Conservation (phyloP, 1,139 yeast species). For the Debaryomyces coudertii region DNA sequence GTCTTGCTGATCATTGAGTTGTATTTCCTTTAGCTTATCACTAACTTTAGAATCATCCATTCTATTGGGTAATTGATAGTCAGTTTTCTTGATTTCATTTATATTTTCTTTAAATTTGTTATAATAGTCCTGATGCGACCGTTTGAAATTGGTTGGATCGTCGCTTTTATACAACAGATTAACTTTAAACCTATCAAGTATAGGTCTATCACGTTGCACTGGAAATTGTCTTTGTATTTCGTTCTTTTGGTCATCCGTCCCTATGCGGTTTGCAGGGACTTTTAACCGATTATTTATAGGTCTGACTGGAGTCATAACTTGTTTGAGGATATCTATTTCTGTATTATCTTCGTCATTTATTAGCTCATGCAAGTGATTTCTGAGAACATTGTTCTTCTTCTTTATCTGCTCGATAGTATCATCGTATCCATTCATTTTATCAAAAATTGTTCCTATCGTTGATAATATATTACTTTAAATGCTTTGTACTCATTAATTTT, state of each 20-base stretch:
- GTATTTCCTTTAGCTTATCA: constrained; percentile 4
- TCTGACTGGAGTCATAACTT: constrained; percentile 9
- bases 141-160: not conserved
- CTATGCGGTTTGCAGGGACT: not conserved
- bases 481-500: constrained; percentile 7
- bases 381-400: constrained; percentile 12
- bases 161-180: not conserved
- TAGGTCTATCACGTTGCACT: too few species aligned
- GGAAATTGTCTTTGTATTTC: not conserved
- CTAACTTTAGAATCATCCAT: not conserved
- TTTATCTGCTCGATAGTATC: constrained; percentile 12
- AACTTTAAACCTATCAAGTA: not conserved
- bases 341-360: constrained; percentile 15
- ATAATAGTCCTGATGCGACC: constrained; percentile 9
- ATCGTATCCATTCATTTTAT: constrained; percentile 7
- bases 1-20: constrained; percentile 1
- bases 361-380: constrained; percentile 12
- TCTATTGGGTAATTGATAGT: constrained; percentile 16
- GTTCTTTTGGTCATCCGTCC: not conserved
- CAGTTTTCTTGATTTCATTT: constrained; percentile 14
- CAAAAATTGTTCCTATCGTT: not conserved
- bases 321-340: constrained; percentile 14
- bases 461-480: not conserved
- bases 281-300: not conserved
- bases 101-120: constrained; percentile 17